phyloP scores from a whole-genome alignment of 129 eudicot species.

The Chrysanthemum lavandulifolium region DNA sequence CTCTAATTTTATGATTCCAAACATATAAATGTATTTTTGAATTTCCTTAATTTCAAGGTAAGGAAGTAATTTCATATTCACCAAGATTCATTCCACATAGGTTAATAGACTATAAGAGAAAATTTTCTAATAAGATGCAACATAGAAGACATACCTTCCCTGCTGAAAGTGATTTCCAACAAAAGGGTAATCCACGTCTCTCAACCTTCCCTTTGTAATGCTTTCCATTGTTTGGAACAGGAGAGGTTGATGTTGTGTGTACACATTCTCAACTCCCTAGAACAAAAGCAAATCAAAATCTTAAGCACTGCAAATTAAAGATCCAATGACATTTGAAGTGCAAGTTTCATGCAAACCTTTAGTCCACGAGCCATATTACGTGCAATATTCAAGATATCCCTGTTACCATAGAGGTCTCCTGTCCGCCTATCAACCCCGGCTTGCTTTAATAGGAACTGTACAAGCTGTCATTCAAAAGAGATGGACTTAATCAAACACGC shows the following conservation, averaged over 20 bases:
- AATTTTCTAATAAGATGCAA: conserved; percentile 7
- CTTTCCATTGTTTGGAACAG: conserved; percentile 88
- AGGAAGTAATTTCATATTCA: too few relatives aligned
- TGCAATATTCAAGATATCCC: conserved; percentile 85
- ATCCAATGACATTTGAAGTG: not conserved
- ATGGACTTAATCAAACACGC: conserved; percentile 11
- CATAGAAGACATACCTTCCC: conserved; percentile 57
- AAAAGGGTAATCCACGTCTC: conserved; percentile 93
- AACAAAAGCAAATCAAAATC: conserved; percentile 16
- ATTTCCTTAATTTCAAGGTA: too few relatives aligned
- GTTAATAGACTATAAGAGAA: not conserved
- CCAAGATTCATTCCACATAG: too few relatives aligned
- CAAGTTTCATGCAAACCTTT: conserved; percentile 49
- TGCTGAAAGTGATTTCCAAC: conserved; percentile 96
- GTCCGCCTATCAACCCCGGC: conserved; percentile 94
- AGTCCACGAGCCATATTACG: conserved; percentile 99
- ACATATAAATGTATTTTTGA: not conserved
- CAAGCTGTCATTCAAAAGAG: conserved; percentile 65
- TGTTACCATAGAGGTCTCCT: conserved; percentile 94
- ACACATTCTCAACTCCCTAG: conserved; percentile 98
- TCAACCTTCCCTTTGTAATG: conserved; percentile 89
- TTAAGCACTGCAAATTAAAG: not conserved
- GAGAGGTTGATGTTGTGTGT: conserved; percentile 99
- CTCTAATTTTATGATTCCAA: conserved; percentile 3
- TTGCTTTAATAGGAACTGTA: conserved; percentile 90